Conservation (phyloP, 805 yeast species). For the Yamadazyma akitaensis region DNA sequence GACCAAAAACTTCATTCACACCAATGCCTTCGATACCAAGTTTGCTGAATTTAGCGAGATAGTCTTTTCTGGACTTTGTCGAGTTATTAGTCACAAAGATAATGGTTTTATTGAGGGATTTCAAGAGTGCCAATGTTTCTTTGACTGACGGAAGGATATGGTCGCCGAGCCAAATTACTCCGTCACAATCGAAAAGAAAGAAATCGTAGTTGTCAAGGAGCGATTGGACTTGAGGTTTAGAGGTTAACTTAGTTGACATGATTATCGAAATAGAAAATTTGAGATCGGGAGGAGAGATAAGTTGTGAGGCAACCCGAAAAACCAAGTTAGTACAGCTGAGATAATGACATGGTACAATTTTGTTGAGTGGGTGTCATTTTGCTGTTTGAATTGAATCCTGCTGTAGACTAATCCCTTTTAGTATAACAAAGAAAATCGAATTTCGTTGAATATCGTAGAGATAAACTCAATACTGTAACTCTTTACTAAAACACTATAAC, state of each 20-base stretch:
- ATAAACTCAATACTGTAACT: too few species aligned
- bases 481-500: too few species aligned
- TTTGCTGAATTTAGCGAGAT: constrained; percentile 69
- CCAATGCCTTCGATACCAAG: constrained; percentile 47
- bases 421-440: neutral
- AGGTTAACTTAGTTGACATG: constrained; percentile 17
- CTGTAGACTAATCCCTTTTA: neutral
- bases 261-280: neutral
- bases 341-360: too few species aligned
- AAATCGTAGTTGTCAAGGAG: constrained; percentile 72
- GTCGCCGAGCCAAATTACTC: constrained; percentile 92
- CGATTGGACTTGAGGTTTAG: constrained; percentile 42
- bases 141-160: constrained; percentile 72
- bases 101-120: constrained; percentile 55
- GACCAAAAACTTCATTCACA: constrained; percentile 78
- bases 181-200: constrained; percentile 95
- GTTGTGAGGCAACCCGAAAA: neutral
- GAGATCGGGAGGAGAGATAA: neutral
- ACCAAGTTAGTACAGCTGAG: too few species aligned
- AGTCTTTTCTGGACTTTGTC: constrained; percentile 79
- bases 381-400: neutral
- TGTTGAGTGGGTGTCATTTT: neutral
- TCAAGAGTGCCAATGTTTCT: constrained; percentile 69
- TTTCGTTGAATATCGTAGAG: neutral
- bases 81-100: constrained; percentile 95